Evolutionary conservation across 345 rosid species (phyloP), one percentile per base, ranked within the genome.

Genomic region (Heritiera fomes): DNA sequence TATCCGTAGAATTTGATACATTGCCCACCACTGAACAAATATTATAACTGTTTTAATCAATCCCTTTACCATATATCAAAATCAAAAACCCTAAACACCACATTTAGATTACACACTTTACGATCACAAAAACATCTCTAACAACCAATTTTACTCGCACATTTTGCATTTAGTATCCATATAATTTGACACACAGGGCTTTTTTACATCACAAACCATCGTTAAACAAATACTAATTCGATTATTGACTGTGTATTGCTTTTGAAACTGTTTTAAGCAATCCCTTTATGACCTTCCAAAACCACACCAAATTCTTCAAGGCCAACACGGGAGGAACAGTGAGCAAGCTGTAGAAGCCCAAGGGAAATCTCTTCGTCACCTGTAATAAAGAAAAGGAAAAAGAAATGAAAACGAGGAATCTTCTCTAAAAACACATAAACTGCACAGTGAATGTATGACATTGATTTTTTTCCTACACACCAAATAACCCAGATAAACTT

Each of bases 271-370:
- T 91, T 85, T 87, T 94, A 65, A 90, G 73, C 90, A 94, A 32
- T 67, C 98, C 97, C 82, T 83, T 91, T 32, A 87, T 78, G 40
- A 92, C 92, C 86, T 94, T 94, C 91, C 92, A 91, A 80, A 92
- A 92, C 97, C 98, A 94, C 13, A 87, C 30, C 53, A 84, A 53
- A 76, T 94, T 94, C 97, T 92, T 89, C 23, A 81, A 6, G 47
- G 86, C 80, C 81, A 94, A 53, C 12, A 79, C 20, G 0, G 90
- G 83, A 56, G 95, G 80, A 75, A 89, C 85, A 20, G 78, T 53
- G 34, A 94, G 86, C 86, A 94, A 70, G 81, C 92, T 88, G 80
- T 91, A 94, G 83, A 88, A 91, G 41, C 97, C 97, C 76, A 91
- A 50, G 8, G 93, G 88, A 81, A 92, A 92, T 7, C 92, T 84